These are phyloP conservation scores for Angomonas desouzai DNA, from an alignment of 208 protist genomes.

Conservation along the genomic window DNA sequence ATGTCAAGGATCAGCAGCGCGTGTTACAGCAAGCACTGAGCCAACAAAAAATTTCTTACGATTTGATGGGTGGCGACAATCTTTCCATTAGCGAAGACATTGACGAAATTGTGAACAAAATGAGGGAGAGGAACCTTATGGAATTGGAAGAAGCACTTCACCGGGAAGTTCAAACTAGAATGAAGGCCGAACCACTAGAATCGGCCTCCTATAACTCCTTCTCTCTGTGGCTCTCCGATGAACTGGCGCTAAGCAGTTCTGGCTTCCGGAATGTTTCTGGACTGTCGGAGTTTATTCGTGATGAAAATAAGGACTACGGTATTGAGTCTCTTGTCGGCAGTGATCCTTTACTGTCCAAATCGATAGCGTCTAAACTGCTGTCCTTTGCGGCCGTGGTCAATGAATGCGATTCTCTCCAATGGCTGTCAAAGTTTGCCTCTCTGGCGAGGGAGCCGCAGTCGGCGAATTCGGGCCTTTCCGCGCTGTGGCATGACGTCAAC, in stretches of 20 bases:
- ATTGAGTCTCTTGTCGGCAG: neutral
- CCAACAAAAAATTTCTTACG: neutral
- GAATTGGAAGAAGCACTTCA: neutral
- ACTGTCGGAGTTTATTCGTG: neutral
- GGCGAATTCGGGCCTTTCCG: neutral
- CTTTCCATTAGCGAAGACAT: neutral
- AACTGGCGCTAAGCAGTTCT: neutral
- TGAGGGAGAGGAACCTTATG: neutral
- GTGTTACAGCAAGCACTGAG: neutral
- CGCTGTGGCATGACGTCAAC: neutral
- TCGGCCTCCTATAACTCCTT: constrained; percentile 1
- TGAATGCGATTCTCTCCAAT: neutral
- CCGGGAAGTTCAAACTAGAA: neutral
- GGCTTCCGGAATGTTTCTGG: neutral
- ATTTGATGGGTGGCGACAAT: neutral
- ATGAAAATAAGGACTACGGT: neutral
- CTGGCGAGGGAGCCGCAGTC: neutral
- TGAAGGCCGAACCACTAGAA: constrained; percentile 1
- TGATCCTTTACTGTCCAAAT: neutral
- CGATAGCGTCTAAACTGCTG: neutral
- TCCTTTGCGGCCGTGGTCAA: neutral
- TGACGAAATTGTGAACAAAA: neutral
- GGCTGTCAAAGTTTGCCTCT: neutral
- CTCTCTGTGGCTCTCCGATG: constrained; percentile 3
- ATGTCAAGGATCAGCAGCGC: neutral